These are phyloP conservation scores for Blastobotrys apis DNA, from an alignment of 1,139 yeast genomes.

Conservation along the genomic window DNA sequence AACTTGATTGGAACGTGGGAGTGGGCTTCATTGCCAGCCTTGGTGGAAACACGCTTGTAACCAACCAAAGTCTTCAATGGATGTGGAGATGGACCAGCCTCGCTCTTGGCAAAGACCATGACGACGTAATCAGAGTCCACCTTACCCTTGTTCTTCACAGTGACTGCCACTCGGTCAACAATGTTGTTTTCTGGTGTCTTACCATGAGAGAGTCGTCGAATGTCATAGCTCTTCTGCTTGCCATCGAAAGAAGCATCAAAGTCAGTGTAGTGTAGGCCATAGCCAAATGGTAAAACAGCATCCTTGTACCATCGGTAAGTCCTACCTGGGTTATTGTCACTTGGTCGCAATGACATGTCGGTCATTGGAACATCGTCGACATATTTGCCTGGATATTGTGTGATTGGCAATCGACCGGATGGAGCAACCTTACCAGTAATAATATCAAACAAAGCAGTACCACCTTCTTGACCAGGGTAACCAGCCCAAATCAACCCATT, in stretches of 20 bases:
- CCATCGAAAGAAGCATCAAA: slow-evolving; percentile 5
- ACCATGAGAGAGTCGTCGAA: neutral
- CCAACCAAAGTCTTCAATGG: slow-evolving; percentile 17
- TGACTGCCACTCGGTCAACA: slow-evolving; percentile 9
- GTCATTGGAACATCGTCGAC: slow-evolving; percentile 17
- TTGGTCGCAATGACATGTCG: slow-evolving; percentile 18
- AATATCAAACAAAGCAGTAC: slow-evolving; percentile 16
- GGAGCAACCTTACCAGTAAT: slow-evolving; percentile 16
- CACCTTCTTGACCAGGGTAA: slow-evolving; percentile 20
- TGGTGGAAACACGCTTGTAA: slow-evolving; percentile 13
- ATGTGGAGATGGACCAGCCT: slow-evolving; percentile 19
- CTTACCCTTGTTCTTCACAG: slow-evolving; percentile 16
- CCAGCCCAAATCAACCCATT: slow-evolving; percentile 19
- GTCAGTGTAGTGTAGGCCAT: slow-evolving; percentile 18
- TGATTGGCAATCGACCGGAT: slow-evolving; percentile 15
- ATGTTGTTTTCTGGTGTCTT: slow-evolving; percentile 10
- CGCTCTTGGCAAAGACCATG: slow-evolving; percentile 13
- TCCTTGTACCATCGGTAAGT: slow-evolving; percentile 18
- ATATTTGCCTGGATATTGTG: slow-evolving; percentile 19
- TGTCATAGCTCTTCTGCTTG: neutral
- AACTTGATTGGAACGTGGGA: slow-evolving; percentile 11
- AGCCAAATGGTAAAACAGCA: slow-evolving; percentile 17
- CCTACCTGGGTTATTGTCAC: slow-evolving; percentile 17
- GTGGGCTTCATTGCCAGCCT: slow-evolving; percentile 13
- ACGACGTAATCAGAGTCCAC: slow-evolving; percentile 16